Conservation (phyloP, 2,329 filamentous ascomycete species). For the Fusarium tuaranense region DNA sequence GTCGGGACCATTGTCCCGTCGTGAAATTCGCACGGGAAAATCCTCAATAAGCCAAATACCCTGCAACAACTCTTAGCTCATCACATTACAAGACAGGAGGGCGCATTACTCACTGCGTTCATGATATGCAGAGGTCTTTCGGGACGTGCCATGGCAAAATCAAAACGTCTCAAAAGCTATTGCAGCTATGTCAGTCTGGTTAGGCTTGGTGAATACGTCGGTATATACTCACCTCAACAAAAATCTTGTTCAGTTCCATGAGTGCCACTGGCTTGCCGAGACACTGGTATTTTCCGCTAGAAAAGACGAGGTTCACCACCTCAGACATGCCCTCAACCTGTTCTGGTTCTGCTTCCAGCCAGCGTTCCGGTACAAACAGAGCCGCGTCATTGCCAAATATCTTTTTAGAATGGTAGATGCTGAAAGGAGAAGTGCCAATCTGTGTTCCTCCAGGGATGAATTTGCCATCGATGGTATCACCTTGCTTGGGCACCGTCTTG, state of each 20-base stretch:
- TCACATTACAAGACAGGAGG: fast-evolving
- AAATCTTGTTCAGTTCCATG: constrained; percentile 57
- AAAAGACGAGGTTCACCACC: constrained; percentile 58
- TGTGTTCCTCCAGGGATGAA: constrained; percentile 60
- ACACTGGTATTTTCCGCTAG: constrained; percentile 56
- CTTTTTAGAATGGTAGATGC: constrained; percentile 52
- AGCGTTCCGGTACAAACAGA: constrained; percentile 62
- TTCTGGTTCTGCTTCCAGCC: constrained; percentile 55
- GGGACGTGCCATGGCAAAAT: constrained; percentile 21
- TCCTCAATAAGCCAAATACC: constrained; percentile 30
- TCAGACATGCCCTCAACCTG: constrained; percentile 50
- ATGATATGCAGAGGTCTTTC: constrained; percentile 23
- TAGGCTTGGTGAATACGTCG: background rate
- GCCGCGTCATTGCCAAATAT: constrained; percentile 55
- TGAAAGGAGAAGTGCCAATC: constrained; percentile 57
- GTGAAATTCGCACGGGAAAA: constrained; percentile 17
- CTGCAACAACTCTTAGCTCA: background rate
- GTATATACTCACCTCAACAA: constrained; percentile 53
- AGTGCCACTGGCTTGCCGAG: constrained; percentile 58
- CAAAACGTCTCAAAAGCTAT: constrained; percentile 31
- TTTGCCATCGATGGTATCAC: constrained; percentile 52
- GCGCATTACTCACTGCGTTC: constrained; percentile 14
- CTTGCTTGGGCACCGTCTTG: constrained; percentile 51
- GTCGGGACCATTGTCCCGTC: background rate
- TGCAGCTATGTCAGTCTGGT: background rate